A percentile compares a stretch with the other conserved stretches of the same genome.
Conservation (phyloP, 2,329 filamentous ascomycete species). For the Immersiporthe knoxdaviesiana region DNA sequence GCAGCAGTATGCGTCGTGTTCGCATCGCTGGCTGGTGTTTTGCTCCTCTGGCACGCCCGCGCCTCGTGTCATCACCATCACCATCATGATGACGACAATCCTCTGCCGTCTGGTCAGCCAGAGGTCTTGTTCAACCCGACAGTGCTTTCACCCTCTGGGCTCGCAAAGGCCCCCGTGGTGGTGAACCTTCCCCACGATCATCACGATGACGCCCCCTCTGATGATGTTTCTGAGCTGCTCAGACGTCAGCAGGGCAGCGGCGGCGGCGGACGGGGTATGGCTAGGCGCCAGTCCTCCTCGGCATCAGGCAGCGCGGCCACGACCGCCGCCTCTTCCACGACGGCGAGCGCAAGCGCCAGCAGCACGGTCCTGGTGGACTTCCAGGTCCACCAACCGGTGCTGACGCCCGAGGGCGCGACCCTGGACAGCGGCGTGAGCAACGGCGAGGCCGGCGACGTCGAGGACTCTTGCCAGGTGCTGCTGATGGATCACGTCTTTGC, state of each 20-base stretch:
- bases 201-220: not conserved
- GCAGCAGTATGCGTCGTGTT: slow-evolving; percentile 8
- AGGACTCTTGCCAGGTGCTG: slow-evolving; percentile 53
- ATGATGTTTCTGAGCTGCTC: not conserved
- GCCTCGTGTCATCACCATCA: slow-evolving; percentile 18
- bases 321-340: slow-evolving; percentile 30
- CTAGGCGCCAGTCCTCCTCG: slow-evolving; percentile 23
- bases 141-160: slow-evolving; percentile 2
- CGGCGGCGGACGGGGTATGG: not conserved
- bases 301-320: slow-evolving; percentile 22
- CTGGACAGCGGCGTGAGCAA: slow-evolving; percentile 41
- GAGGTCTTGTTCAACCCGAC: not conserved
- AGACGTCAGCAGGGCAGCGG: too few relatives aligned
- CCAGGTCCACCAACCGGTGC: slow-evolving; percentile 69
- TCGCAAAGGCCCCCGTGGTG: not conserved
- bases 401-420: slow-evolving; percentile 50
- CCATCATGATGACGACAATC: not conserved
- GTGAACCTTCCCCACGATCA: not conserved
- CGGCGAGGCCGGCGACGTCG: slow-evolving; percentile 33
- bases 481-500: slow-evolving; percentile 74
- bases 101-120: not conserved
- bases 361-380: slow-evolving; percentile 62
- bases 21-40: slow-evolving; percentile 12
- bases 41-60: not conserved
- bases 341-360: slow-evolving; percentile 32